Evolutionary conservation across 2,329 filamentous ascomycete species (phyloP), one percentile per base, ranked within the genome.

Genomic region (Colletotrichum liaoningense): DNA sequence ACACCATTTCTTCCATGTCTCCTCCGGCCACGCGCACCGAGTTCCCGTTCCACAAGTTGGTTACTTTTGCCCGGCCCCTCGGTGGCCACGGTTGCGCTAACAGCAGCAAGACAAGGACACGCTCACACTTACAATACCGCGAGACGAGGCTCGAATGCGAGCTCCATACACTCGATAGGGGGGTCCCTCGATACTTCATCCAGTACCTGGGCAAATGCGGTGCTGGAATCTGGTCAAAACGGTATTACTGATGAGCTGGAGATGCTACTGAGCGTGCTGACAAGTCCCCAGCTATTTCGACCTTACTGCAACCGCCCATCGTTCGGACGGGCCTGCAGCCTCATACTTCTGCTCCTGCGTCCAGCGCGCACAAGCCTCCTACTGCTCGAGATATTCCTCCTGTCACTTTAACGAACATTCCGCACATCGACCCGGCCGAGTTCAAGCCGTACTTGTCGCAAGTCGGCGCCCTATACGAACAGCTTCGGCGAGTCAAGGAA

Each of bases 381-480:
- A 97, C 95, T 1, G 88, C 94, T 22, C 91, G 91, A 81, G 96
- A 99, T 80, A 99, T 99, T 49, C 96, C 96, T 1, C 96, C 96
- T 0, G 97, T 99, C 0, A 92, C 95, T 1, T 87, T 99, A 73
- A 95, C 95, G 8, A 98, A 97, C 78, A 94, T 98, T 58, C 90
- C 92, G 12, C 93, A 93, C 78, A 88, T 98, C 77, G 94, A 98
- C 52, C 83, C 91, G 0, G 90, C 93, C 75, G 93, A 93, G 69
- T 99, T 99, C 81, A 92, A 92, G 67, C 88, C 94, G 9, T 99
- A 99, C 79, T 86, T 98, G 7, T 88, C 91, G 4, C 94, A 98
- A 81, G 93, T 98, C 46, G 95, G 95, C 22, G 91, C 93, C 1
- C 84, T 98, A 3, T 98, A 98, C 81, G 95, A 98, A 80, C 94